Conservation (phyloP, 1,139 yeast species). For the Meyerozyma sp. region DNA sequence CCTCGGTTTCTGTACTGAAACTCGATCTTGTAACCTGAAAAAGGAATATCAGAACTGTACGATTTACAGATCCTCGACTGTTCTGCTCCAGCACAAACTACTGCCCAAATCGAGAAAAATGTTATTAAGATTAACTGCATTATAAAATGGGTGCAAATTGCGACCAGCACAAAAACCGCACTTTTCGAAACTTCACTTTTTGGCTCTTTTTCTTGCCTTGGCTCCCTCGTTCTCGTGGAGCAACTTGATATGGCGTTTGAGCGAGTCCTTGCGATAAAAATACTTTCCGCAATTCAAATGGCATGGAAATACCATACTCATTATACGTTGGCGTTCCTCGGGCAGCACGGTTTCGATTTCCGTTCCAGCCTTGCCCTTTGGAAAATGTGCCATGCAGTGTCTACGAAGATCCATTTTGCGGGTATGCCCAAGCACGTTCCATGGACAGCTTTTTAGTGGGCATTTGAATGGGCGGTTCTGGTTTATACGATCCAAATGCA, state of each 20-base stretch:
- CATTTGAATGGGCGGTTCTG: slow-evolving; percentile 26
- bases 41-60: slow-evolving; percentile 12
- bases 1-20: slow-evolving; percentile 13
- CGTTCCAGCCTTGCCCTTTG: slow-evolving; percentile 14
- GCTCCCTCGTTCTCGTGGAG: slow-evolving; percentile 40
- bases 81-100: neutral
- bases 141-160: neutral
- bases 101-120: neutral
- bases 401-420: slow-evolving; percentile 57
- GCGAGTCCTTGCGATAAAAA: slow-evolving; percentile 55
- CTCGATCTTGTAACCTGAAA: slow-evolving; percentile 31
- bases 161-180: neutral
- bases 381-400: slow-evolving; percentile 51
- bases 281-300: slow-evolving; percentile 42
- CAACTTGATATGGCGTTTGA: slow-evolving; percentile 47
- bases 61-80: neutral
- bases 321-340: slow-evolving; percentile 8
- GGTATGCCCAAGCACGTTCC: slow-evolving; percentile 55
- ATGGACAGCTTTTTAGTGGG: slow-evolving; percentile 53
- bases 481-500: neutral
- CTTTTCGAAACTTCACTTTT: neutral
- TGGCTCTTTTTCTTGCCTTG: neutral
- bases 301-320: slow-evolving; percentile 12
- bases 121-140: neutral
- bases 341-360: slow-evolving; percentile 1